Evolutionary conservation across 305 asterid species (phyloP), one percentile per base, ranked within the genome.

Genomic region (Euphrasia arctica): DNA sequence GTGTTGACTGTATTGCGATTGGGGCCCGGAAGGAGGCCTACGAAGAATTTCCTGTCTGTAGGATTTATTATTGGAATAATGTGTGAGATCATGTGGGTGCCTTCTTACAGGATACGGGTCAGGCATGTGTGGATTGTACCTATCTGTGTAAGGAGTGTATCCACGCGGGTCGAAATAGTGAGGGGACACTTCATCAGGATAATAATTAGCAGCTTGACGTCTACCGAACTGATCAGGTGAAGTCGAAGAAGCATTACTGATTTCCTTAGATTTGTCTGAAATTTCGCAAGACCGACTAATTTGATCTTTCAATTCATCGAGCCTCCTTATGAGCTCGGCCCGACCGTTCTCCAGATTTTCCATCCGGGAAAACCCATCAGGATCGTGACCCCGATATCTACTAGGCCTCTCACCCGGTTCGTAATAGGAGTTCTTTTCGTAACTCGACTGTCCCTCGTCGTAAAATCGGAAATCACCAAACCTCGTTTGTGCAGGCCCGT

Each of bases 241-340:
- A 70, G 69, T 69, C 36, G 79, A 70, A 71, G 88, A 72, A 41
- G 54, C 61, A 0, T 39, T 39, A 39, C 43, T 1, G 43, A 5
- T 51, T 41, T 86, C 92, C 74, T 72, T 77, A 5, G 86, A 80
- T 51, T 78, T 82, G 54, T 82, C 90, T 0, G 74, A 60, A 61
- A 81, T 67, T 41, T 89, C 90, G 78, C 90, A 76, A 45, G 93
- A 83, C 51, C 82, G 75, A 25, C 83, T 81, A 54, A 92, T 78
- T 66, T 88, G 92, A 72, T 83, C 85, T 58, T 84, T 82, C 74
- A 92, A 75, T 60, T 87, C 93, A 57, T 85, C 95, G 7, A 92
- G 95, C 76, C 79, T 92, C 70, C 80, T 82, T 6, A 92, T 74
- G 59, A 92, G 91, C 76, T 89, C 97, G 0, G 81, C 92, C 64